Base-by-base conservation (phyloP, 768 basidiomycete genomes). In the Phylloporus rhodoxanthus region DNA sequence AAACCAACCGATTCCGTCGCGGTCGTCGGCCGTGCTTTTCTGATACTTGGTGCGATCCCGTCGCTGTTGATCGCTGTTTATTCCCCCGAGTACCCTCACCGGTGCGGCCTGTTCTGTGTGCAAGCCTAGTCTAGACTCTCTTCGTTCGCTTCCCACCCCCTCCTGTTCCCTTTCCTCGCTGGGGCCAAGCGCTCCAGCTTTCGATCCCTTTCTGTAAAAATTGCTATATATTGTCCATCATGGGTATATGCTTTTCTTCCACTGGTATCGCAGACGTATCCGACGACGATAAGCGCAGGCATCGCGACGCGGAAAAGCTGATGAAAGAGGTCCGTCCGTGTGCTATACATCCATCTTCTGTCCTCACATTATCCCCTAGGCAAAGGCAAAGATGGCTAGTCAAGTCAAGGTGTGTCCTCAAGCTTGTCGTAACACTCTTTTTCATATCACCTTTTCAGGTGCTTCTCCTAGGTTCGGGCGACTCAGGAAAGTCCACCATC, bases 401-500 rank as follows among this genome's bases (percentile, higher is more conserved):
- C 87, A 90, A 64, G 87, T 90, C 70, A 90, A 91, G 79, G 87
- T 86, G 2, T 15, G 53, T 36, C 68, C 58, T 38, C 2, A n/a
- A 23, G 14, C 6, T 20, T 10, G 3, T 28, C 19, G 36, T 25
- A 17, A 41, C 21, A 38, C 14, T 3, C 23, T 23, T 19, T 11
- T 6, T 15, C 20, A 20, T 23, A 13, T 26, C 33, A 3, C n/a
- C 30, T 21, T 11, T 23, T 20, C 19, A 93, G 86, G 84, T 96
- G 14, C 75, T 97, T 43, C 75, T 97, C 21, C 76, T 97, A 33
- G 93, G 93, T 37, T 93, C 93, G 37, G 93, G 93, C 25, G 93
- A 95, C 64, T 89, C 86, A 28, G 93, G 93, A 20, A 97, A 96
- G 69, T 90, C 87, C 6, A 96, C 93, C 8, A 78, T 96, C 61